Conservation (phyloP, 208 protist genomes). For the Acanthamoeba triangularis region DNA sequence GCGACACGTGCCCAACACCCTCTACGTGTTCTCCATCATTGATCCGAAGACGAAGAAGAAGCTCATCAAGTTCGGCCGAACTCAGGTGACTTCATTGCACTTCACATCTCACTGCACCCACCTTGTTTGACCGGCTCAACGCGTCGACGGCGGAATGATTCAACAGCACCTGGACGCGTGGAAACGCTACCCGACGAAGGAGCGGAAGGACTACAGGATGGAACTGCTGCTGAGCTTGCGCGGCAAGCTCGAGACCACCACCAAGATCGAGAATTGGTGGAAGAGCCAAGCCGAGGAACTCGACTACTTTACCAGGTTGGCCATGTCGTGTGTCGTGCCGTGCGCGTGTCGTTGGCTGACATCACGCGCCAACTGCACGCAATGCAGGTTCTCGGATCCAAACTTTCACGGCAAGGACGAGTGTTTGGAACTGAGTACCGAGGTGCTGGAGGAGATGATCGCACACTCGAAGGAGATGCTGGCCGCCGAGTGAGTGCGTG, state of each 20-base stretch:
- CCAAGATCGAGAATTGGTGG: slow-evolving; percentile 74
- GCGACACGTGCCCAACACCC: slow-evolving; percentile 59
- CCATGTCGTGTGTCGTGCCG: not conserved
- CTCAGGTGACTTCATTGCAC: not conserved
- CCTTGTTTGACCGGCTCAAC: not conserved
- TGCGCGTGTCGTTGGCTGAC: not conserved
- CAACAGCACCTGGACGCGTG: slow-evolving; percentile 50
- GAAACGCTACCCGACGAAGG: slow-evolving; percentile 53
- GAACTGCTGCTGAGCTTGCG: slow-evolving; percentile 49
- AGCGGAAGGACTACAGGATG: slow-evolving; percentile 53
- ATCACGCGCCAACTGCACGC: not conserved
- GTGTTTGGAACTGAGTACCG: slow-evolving; percentile 4
- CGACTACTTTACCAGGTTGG: slow-evolving; percentile 8
- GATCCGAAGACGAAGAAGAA: slow-evolving; percentile 49
- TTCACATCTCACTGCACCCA: not conserved
- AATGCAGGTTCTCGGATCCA: slow-evolving; percentile 27
- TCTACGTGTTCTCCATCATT: slow-evolving; percentile 63
- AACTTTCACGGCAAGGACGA: slow-evolving; percentile 69
- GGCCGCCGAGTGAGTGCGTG: not conserved
- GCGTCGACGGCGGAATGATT: not conserved
- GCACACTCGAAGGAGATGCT: slow-evolving; percentile 44
- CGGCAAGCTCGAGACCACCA: slow-evolving; percentile 28
- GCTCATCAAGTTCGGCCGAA: slow-evolving; percentile 50
- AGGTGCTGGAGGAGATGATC: slow-evolving; percentile 60
- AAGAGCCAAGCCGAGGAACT: slow-evolving; percentile 42